Percentiles rank a stretch among this genome's conserved stretches.
These are phyloP conservation scores for Penicillium brevicompactum DNA, from an alignment of 2,329 filamentous ascomycete species.

Conservation along the genomic window DNA sequence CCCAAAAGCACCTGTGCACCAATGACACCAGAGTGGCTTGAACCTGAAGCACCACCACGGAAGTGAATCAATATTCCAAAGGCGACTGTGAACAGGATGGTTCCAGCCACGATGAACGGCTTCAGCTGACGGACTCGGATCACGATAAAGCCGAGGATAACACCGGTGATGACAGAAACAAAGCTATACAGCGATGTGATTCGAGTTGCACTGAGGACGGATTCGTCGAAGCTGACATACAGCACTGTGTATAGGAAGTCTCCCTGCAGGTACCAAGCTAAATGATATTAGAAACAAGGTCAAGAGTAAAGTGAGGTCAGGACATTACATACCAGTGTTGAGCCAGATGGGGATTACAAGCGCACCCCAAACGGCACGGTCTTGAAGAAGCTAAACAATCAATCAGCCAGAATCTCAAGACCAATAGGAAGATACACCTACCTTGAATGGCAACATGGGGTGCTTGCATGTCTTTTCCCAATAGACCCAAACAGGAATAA, in stretches of 20 bases:
- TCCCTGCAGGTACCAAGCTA: conserved; percentile 62
- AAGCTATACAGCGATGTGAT: conserved; percentile 63
- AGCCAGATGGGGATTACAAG: conserved; percentile 55
- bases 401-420: neutral
- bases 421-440: conserved; percentile 10
- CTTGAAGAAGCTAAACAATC: conserved; percentile 53
- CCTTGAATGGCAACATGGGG: conserved; percentile 62
- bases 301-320: neutral
- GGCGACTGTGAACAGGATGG: conserved; percentile 63
- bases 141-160: conserved; percentile 59
- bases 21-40: conserved; percentile 59
- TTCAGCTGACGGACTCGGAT: conserved; percentile 63
- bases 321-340: conserved; percentile 22
- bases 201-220: conserved; percentile 58
- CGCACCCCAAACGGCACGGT: conserved; percentile 66
- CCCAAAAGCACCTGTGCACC: conserved; percentile 65
- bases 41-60: conserved; percentile 53
- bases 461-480: conserved; percentile 58
- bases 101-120: conserved; percentile 64
- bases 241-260: conserved; percentile 67
- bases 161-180: conserved; percentile 60
- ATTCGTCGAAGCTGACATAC: conserved; percentile 63
- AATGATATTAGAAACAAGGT: conserved; percentile 25
- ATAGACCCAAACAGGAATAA: conserved; percentile 52
- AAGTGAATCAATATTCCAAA: conserved; percentile 66